Base-by-base conservation (phyloP, 2,329 filamentous ascomycete genomes). In the Thelonectria olida region DNA sequence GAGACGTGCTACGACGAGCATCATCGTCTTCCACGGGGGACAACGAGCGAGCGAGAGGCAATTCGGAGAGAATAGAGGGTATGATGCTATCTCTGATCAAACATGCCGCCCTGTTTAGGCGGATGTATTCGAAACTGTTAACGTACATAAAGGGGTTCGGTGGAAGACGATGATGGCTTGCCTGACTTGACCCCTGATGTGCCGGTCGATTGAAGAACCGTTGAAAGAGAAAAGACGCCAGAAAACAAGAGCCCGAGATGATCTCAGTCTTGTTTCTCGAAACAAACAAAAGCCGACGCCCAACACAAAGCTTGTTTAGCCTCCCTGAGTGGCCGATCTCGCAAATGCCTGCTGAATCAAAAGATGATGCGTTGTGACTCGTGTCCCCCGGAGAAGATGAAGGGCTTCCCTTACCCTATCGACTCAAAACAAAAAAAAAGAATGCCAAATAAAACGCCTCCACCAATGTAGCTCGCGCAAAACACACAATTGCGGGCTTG, bases 81-180 rank as follows among this genome's bases (percentile, higher is more conserved):
- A 74, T 75, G 68, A 61, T 77, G 73, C 72, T 79, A 77, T 79
- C 80, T 80, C 74, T 77, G 75, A 78, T 75, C 76, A 75, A 74
- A 69, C 68, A 72, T 71, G 71, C 73, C 72, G 70, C 71, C 69
- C 68, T 65, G 60, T 71, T 64, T 71, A 65, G 65, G 71, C 69
- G 74, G 66, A 68, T 71, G 68, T 64, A 67, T 69, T 73, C 67
- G 74, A 75, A 61, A 71, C 68, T 75, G 78, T 88, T 89, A 89
- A 89, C 86, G 83, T 90, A 90, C 88, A 90, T 87, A 78, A 80
- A 41, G 20, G 78, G 79, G 73, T 72, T 75, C 79, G 79, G 81
- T 84, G 82, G 86, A 89, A 88, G 87, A 89, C 85, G 87, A 89
- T 87, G 86, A 88, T 88, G 84, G 86, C 85, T 85, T 87, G 86